Base-by-base conservation (phyloP, 306 rosid species). In the Cicer chorassanicum region DNA sequence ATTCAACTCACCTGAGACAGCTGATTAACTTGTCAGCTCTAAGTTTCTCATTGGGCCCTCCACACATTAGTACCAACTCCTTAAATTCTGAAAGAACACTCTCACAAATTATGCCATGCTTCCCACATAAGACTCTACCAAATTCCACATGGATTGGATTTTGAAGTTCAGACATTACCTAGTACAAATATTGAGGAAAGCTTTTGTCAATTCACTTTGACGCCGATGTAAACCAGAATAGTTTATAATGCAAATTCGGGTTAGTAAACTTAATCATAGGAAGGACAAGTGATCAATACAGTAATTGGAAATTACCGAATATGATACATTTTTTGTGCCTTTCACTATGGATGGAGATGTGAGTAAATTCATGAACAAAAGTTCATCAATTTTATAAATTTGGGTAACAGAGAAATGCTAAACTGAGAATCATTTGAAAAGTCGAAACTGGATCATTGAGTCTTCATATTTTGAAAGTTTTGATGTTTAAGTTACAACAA, bases 151-250 rank as follows among this genome's bases (percentile, higher is more conserved):
- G 91, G 74, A 91, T 89, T 9, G 97, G 93, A 64, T 85, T 85
- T 82, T 94, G 71, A 78, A 88, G 78, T 85, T 94, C 98, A 50
- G 94, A 94, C 85, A 82, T 87, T 62, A 81, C 88, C 98, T 93
- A 82, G 50, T 63, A 81, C n/a, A 65, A 79, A 62, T 21, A 57
- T 66, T 39, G 78, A 72, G 70, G 65, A 73, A 70, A 9, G 56
- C 46, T 69, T 57, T 63, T 13, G 76, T 39, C 42, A 59, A 70
- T 21, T 59, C 44, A 61, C 29, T 55, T 55, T 15, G 65, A 80
- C 48, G 55, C 71, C 38, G 44, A 55, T 39, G 46, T 67, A 73
- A 67, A 19, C 8, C 39, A 72, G 18, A 36, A 43, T 21, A 57
- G 48, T 45, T 73, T 50, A 62, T 42, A 73, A 24, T 57, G 55